Base-by-base conservation (phyloP, 2,329 filamentous ascomycete genomes). In the Phialocephala subalpina region DNA sequence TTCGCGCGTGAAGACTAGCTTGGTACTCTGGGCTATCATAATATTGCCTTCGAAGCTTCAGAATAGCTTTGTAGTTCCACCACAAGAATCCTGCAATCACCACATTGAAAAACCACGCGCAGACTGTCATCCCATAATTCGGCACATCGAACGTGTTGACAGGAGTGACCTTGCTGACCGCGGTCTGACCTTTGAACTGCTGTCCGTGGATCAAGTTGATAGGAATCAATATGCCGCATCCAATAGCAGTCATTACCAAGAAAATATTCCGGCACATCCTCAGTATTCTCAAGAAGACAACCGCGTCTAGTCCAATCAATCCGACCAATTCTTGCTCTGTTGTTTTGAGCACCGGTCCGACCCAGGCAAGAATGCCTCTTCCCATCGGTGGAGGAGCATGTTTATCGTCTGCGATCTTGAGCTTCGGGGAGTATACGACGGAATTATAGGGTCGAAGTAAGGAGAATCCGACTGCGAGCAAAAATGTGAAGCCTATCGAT, bases 241-340 rank as follows among this genome's bases (percentile, higher is more conserved):
- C 93, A 36, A 97, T 78, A 7, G 97, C 69, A 33, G 89, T 86
- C 63, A 97, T 80, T 8, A 87, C 80, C 33, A 92, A 76, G 76
- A 98, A 97, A 69, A 98, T 92, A 77, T 97, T 96, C 67, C 96
- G 90, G 76, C 92, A 92, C 96, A 99, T 98, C 71, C 90, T 86
- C 58, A 90, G 87, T 74, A 97, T 94, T 60, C 95, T 90, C 70
- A 99, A 82, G 78, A 99, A 98, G 57, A 99, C 82, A 9, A 92
- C 91, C 9, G 94, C 96, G 79, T 99, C 96, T 82, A 99, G 83
- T 58, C 96, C 96, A 45, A 97, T 90, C 73, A 91, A 89, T n/a
- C 91, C 86, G 27, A 97, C 85, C 68, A 97, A 80, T 16, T 92
- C 86, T 63, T 88, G 82, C 81, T 99, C 96, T 66, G 87, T 90